phyloP scores from a whole-genome alignment of 2,329 filamentous ascomycete species.

The Hawksworthiomyces lignivorus region DNA sequence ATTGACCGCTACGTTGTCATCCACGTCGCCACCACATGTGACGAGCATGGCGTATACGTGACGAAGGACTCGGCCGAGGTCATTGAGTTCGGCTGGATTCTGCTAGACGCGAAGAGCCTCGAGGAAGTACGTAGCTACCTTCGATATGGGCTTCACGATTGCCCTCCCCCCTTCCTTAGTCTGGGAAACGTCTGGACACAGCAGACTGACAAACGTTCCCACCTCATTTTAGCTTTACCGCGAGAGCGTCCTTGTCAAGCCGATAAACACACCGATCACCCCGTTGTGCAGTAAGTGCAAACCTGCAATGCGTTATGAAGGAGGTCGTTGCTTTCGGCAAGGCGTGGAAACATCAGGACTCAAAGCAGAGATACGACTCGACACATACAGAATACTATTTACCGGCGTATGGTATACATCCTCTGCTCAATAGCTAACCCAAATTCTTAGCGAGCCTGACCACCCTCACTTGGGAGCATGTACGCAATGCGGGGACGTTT shows the following conservation, averaged over 20 bases:
- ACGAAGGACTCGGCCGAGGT: conserved; percentile 99
- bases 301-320: background rate
- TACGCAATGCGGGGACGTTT: conserved; percentile 94
- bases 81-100: conserved; percentile 97
- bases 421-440: no score
- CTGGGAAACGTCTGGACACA: no score
- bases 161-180: background rate
- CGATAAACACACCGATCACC: conserved; percentile 96
- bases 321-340: no score
- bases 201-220: no score
- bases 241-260: conserved; percentile 94
- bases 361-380: no score
- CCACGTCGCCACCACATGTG: conserved; percentile 96
- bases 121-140: conserved; percentile 90
- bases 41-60: conserved; percentile 98
- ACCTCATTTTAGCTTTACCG: conserved; percentile 65
- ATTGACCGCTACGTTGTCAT: conserved; percentile 97
- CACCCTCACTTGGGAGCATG: conserved; percentile 97
- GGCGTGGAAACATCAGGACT: no score
- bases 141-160: no score
- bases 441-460: conserved; percentile 96
- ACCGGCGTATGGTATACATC: no score
- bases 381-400: no score
- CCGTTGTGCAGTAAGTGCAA: conserved; percentile 88
- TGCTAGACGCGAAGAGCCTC: conserved; percentile 82